Evolutionary conservation across 2,329 filamentous ascomycete species (phyloP).

Genomic region (Karstenula rhodostoma): DNA sequence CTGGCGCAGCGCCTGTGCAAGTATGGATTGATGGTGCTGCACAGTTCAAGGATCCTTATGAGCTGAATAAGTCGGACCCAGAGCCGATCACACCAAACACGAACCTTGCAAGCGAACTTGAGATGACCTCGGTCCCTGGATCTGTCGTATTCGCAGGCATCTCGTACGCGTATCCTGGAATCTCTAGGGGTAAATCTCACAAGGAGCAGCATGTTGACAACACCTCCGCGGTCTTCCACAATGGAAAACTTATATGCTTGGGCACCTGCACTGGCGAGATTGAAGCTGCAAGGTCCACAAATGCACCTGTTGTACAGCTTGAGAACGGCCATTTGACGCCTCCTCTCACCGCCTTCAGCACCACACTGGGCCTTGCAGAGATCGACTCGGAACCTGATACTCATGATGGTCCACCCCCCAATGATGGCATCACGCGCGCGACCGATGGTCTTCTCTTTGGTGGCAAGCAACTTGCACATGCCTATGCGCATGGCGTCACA

Average conservation of each 20-base stretch:
- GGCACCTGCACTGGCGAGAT: slow-evolving; percentile 62
- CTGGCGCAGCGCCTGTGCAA: slow-evolving; percentile 51
- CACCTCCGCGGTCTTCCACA: slow-evolving; percentile 55
- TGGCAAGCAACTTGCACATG: slow-evolving; percentile 50
- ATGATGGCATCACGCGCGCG: slow-evolving; percentile 64
- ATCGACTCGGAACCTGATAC: slow-evolving; percentile 66
- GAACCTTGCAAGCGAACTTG: slow-evolving; percentile 45
- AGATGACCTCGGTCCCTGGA: slow-evolving; percentile 45
- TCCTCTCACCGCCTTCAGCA: slow-evolving; percentile 68
- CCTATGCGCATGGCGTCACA: slow-evolving; percentile 50
- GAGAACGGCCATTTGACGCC: slow-evolving; percentile 68
- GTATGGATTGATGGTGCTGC: slow-evolving; percentile 54
- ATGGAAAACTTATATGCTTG: slow-evolving; percentile 65
- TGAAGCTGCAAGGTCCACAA: slow-evolving; percentile 40
- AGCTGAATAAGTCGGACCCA: slow-evolving; percentile 29
- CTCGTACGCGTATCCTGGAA: slow-evolving; percentile 49
- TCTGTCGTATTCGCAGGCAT: slow-evolving; percentile 67
- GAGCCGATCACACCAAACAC: slow-evolving; percentile 52
- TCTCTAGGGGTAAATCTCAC: background rate
- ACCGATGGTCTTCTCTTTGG: slow-evolving; percentile 55
- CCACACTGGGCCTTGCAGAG: slow-evolving; percentile 68
- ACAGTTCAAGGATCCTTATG: slow-evolving; percentile 58
- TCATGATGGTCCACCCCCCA: slow-evolving; percentile 57
- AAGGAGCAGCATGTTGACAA: slow-evolving; percentile 46
- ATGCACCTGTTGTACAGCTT: slow-evolving; percentile 56